Percentiles rank a stretch among this genome's conserved stretches.
Evolutionary conservation across 768 basidiomycete species (phyloP).

Genomic region (Lentinula lateritia): DNA sequence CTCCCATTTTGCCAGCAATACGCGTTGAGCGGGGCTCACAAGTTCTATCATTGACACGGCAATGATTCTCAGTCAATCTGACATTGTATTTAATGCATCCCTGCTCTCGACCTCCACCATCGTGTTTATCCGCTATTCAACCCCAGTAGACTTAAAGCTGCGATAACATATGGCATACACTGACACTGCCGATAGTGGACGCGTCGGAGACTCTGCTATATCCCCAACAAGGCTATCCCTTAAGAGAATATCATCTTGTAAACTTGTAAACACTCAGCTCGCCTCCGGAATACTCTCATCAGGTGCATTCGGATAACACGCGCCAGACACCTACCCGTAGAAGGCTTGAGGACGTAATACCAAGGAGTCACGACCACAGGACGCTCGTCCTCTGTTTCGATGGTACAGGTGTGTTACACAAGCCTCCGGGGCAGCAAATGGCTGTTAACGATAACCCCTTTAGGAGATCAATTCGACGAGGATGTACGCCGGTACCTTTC

Average conservation of each 20-base stretch:
- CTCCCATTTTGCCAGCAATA: neutral
- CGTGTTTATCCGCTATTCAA: neutral
- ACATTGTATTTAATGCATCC: neutral
- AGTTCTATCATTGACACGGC: neutral
- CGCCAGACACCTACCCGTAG: neutral
- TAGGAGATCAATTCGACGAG: conserved; percentile 5
- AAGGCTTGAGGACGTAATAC: conserved; percentile 3
- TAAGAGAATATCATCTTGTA: no score
- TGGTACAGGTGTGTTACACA: conserved; percentile 2
- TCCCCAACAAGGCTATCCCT: neutral
- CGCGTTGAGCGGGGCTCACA: neutral
- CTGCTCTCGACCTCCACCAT: neutral
- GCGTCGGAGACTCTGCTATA: neutral
- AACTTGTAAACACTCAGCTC: neutral
- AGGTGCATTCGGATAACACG: neutral
- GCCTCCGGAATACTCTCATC: conserved; percentile 6
- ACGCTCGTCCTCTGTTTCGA: conserved; percentile 3
- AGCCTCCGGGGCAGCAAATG: no score
- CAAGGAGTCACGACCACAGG: conserved; percentile 11
- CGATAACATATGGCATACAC: neutral
- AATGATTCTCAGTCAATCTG: neutral
- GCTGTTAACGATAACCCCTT: no score
- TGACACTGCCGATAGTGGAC: neutral
- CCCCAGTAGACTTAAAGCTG: neutral
- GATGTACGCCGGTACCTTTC: neutral